Percentiles rank a stretch among this genome's conserved stretches.
These are phyloP conservation scores for Homolaphlyctis polyrhiza DNA, from an alignment of 371 early-diverging fungal genomes.

Conservation along the genomic window DNA sequence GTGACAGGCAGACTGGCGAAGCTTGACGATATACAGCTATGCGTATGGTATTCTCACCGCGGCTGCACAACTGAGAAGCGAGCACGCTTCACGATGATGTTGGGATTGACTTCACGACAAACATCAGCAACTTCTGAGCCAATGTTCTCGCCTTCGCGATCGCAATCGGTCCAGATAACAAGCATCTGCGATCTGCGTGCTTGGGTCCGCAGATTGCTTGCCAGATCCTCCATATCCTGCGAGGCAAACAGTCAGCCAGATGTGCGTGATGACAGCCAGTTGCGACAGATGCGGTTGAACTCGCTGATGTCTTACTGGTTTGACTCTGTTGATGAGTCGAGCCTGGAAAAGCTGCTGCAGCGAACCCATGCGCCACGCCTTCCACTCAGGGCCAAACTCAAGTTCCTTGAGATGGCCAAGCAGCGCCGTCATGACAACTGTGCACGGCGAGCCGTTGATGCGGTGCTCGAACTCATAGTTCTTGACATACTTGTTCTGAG, in stretches of 20 bases:
- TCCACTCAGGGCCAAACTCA: conserved; percentile 59
- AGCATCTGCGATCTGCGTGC: conserved; percentile 61
- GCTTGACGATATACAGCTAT: too few relatives aligned
- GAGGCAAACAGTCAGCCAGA: background rate
- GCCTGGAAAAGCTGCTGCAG: conserved; percentile 64
- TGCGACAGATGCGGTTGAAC: background rate
- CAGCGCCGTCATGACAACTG: conserved; percentile 83
- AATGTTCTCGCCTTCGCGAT: conserved; percentile 99
- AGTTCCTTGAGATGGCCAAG: conserved; percentile 70
- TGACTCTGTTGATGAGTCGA: conserved; percentile 40
- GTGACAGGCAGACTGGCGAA: background rate
- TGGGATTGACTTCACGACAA: conserved; percentile 58
- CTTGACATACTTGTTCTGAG: conserved; percentile 60
- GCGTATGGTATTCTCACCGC: conserved; percentile 10
- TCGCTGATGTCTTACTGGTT: conserved; percentile 13
- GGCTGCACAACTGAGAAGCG: conserved; percentile 75
- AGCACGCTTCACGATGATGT: conserved; percentile 68
- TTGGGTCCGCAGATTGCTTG: conserved; percentile 59
- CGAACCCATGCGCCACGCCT: conserved; percentile 55
- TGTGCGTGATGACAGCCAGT: background rate
- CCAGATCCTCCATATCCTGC: conserved; percentile 48
- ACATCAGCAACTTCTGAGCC: conserved; percentile 79
- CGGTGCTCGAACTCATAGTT: conserved; percentile 75
- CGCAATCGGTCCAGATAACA: conserved; percentile 99
- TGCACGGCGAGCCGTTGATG: conserved; percentile 46